These are phyloP conservation scores for Camellia granthamiana DNA, from an alignment of 148 eudicot genomes.

Conservation along the genomic window DNA sequence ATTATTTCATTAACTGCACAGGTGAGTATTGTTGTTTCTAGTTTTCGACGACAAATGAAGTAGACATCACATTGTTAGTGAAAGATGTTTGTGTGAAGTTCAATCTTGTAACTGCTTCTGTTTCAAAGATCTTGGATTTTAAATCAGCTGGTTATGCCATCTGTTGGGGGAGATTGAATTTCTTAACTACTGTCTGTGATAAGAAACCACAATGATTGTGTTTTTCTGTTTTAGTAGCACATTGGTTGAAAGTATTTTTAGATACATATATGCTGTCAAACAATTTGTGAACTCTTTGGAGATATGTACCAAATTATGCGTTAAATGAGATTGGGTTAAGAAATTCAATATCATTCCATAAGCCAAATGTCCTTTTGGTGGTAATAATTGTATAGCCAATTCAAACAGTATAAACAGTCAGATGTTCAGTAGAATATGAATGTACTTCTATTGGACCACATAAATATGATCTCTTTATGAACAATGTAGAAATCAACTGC, in stretches of 20 bases:
- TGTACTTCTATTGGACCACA: background rate
- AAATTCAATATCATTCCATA: background rate
- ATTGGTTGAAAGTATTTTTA: background rate
- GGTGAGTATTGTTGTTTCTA: conserved; percentile 34
- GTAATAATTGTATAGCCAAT: background rate
- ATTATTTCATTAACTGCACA: conserved; percentile 86
- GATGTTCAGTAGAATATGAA: background rate
- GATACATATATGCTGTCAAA: background rate
- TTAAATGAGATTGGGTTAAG: background rate
- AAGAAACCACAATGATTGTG: too few relatives aligned
- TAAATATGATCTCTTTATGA: background rate
- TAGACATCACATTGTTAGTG: background rate
- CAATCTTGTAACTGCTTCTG: background rate
- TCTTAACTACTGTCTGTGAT: background rate
- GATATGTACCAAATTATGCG: background rate
- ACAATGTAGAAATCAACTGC: background rate
- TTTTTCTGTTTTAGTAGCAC: background rate
- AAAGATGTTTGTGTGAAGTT: background rate
- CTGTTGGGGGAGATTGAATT: background rate
- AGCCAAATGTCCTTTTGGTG: background rate
- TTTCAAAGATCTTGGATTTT: background rate
- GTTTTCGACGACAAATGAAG: background rate
- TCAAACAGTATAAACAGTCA: background rate
- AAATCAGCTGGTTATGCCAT: background rate
- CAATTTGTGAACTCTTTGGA: background rate